These are phyloP conservation scores for Metschnikowia continentalis DNA, from an alignment of 805 yeast species.

Conservation along the genomic window DNA sequence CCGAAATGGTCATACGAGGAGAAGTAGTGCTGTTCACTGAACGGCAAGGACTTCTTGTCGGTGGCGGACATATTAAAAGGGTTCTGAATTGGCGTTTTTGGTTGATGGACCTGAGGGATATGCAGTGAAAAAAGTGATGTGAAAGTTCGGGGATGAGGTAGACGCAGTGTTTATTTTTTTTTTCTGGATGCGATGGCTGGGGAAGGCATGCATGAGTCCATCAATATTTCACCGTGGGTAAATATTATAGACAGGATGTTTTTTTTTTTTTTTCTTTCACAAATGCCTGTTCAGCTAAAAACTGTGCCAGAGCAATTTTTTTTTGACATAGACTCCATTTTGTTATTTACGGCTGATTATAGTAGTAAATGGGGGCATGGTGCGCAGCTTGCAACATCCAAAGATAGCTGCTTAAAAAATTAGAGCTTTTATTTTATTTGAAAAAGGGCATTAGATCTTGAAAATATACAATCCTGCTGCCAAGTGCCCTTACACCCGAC, in stretches of 20 bases:
- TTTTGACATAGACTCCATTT: neutral
- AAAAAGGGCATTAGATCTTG: no score
- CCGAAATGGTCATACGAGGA: conserved; percentile 95
- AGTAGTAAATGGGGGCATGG: neutral
- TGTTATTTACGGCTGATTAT: neutral
- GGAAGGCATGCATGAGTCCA: neutral
- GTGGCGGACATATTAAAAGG: conserved; percentile 50
- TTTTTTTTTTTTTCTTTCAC: neutral
- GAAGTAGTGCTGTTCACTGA: conserved; percentile 89
- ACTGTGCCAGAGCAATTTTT: no score
- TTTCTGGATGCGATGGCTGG: conserved; percentile 3
- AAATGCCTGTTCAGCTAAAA: no score
- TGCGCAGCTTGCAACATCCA: neutral
- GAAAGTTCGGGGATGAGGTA: conserved; percentile 1
- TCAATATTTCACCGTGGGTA: neutral
- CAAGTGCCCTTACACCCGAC: neutral
- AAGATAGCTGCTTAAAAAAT: neutral
- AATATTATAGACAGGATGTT: neutral
- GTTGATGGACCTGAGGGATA: neutral
- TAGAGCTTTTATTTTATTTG: neutral
- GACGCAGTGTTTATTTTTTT: neutral
- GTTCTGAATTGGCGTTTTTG: neutral
- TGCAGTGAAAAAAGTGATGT: neutral
- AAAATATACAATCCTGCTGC: neutral
- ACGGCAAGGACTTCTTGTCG: conserved; percentile 57